phyloP scores from a whole-genome alignment of 2,329 filamentous ascomycete species.

The Trichoderma oligosporum region DNA sequence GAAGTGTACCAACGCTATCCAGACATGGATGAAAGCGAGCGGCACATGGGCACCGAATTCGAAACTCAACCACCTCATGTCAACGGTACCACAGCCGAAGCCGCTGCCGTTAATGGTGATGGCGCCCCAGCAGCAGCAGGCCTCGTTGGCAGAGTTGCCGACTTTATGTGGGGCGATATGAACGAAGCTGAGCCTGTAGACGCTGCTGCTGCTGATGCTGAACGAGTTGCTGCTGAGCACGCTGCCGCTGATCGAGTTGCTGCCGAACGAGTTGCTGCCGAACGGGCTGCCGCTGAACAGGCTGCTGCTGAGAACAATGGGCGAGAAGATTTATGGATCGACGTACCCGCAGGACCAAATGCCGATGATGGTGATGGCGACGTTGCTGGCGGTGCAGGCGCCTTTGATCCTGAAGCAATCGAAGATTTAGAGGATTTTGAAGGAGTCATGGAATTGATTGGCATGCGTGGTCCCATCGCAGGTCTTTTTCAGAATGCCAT shows the following conservation, averaged over 20 bases:
- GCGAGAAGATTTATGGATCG: slow-evolving; percentile 51
- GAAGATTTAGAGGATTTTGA: slow-evolving; percentile 93
- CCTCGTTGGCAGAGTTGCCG: slow-evolving; percentile 40
- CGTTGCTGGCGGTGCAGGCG: slow-evolving; percentile 48
- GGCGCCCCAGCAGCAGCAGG: slow-evolving; percentile 24
- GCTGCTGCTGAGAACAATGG: slow-evolving; percentile 35
- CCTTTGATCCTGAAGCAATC: slow-evolving; percentile 69
- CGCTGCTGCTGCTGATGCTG: slow-evolving; percentile 25
- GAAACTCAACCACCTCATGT: background rate
- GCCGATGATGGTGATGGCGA: slow-evolving; percentile 42
- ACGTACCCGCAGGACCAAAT: slow-evolving; percentile 27
- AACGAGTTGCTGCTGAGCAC: too few relatives aligned
- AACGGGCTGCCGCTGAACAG: background rate
- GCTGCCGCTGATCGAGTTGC: background rate
- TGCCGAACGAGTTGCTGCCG: background rate
- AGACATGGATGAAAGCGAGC: background rate
- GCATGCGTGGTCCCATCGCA: slow-evolving; percentile 88
- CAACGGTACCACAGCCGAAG: slow-evolving; percentile 18
- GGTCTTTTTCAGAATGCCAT: slow-evolving; percentile 91
- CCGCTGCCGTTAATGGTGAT: slow-evolving; percentile 17
- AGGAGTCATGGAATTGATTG: slow-evolving; percentile 91
- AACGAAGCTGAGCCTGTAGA: slow-evolving; percentile 32
- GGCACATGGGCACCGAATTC: slow-evolving; percentile 6
- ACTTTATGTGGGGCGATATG: slow-evolving; percentile 61
- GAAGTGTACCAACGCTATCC: background rate